Conservation (phyloP, 371 early-diverging fungal species). For the Haplosporangium sp. region DNA sequence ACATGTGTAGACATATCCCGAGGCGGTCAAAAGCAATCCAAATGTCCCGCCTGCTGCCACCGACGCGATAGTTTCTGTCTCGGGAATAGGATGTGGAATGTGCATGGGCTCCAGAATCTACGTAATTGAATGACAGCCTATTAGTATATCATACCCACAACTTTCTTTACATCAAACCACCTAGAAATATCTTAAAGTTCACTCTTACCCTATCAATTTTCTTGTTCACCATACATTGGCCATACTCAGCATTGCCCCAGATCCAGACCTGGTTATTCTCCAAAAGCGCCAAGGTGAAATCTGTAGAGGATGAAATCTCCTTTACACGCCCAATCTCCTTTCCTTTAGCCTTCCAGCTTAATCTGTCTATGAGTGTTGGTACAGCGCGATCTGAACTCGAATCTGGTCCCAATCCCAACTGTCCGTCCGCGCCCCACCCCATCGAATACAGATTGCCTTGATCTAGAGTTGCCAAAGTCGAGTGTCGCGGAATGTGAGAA, state of each 20-base stretch:
- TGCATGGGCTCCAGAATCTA: conserved; percentile 72
- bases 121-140: conserved; percentile 2
- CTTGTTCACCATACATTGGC: conserved; percentile 77
- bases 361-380: conserved; percentile 61
- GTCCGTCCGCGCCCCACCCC: conserved; percentile 90
- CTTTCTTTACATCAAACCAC: neutral
- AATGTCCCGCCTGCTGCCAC: conserved; percentile 84
- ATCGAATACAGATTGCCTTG: conserved; percentile 68
- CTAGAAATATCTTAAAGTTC: too few relatives aligned
- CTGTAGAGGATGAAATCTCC: conserved; percentile 73
- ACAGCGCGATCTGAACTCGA: conserved; percentile 57
- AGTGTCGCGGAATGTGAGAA: neutral
- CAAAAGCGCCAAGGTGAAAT: conserved; percentile 75
- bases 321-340: conserved; percentile 53
- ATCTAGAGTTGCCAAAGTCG: conserved; percentile 45
- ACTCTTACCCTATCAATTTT: conserved; percentile 75
- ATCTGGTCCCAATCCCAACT: conserved; percentile 71
- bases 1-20: conserved; percentile 73
- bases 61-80: conserved; percentile 56
- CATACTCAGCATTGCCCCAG: conserved; percentile 90
- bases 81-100: conserved; percentile 59
- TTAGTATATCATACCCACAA: neutral
- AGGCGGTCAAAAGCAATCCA: conserved; percentile 69
- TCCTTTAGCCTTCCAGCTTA: conserved; percentile 45
- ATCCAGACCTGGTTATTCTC: conserved; percentile 69